phyloP scores from a whole-genome alignment of 352 stramenopile genomes.

The Elongisporangium anandrum region DNA sequence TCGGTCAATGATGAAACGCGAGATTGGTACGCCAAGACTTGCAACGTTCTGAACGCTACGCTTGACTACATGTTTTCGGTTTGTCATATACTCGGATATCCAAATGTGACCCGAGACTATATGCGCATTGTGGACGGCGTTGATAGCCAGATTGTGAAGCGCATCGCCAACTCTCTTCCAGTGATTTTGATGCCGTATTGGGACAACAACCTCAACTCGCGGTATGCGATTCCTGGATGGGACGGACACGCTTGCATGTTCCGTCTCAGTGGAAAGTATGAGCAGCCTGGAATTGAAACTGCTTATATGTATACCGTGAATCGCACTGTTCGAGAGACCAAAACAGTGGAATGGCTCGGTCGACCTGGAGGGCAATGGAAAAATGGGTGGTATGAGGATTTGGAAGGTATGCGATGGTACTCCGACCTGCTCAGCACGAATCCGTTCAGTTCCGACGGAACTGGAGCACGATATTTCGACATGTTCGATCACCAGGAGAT shows the following conservation, averaged over 20 bases:
- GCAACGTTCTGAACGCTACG: constrained; percentile 5
- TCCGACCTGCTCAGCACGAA: constrained; percentile 21
- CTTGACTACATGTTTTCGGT: constrained; percentile 8
- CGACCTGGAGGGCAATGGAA: constrained; percentile 11
- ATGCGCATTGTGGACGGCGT: constrained; percentile 22
- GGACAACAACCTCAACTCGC: constrained; percentile 21
- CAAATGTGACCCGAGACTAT: constrained; percentile 5
- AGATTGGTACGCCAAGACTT: constrained; percentile 2
- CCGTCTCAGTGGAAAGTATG: constrained; percentile 28
- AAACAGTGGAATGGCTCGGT: constrained; percentile 14
- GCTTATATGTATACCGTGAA: constrained; percentile 10
- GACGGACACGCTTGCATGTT: constrained; percentile 43
- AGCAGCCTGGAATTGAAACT: constrained; percentile 12
- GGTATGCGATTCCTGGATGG: constrained; percentile 23
- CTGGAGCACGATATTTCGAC: constrained; percentile 31
- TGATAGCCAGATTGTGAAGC: constrained; percentile 18
- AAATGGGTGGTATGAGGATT: constrained; percentile 25
- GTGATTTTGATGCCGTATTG: constrained; percentile 44
- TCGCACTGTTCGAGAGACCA: constrained; percentile 5
- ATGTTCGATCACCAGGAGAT: constrained; percentile 18
- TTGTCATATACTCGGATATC: constrained; percentile 16
- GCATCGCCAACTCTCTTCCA: constrained; percentile 27
- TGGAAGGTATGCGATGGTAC: constrained; percentile 17
- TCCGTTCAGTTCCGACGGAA: constrained; percentile 10
- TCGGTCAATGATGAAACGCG: not conserved